Evolutionary conservation across 176 grass and related monocot species (phyloP).

Genomic region (Juncus inflexus): DNA sequence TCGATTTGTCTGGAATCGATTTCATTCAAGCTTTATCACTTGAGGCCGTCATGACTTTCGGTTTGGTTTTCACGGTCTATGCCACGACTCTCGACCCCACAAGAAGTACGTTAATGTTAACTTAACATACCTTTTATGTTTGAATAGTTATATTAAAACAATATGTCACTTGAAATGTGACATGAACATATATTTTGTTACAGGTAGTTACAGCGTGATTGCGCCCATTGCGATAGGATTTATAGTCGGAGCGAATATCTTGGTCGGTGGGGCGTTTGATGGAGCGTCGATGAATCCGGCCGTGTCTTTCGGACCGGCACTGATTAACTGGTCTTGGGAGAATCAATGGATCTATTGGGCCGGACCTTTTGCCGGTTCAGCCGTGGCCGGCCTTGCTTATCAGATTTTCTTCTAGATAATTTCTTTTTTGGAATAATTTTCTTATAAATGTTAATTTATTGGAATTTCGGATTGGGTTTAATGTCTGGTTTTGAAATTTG

Average conservation of each 20-base stretch:
- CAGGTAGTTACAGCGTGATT: constrained; percentile 31
- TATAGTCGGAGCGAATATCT: constrained; percentile 41
- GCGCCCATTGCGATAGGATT: constrained; percentile 36
- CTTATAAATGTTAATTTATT: neutral
- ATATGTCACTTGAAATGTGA: too few species aligned
- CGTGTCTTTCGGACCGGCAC: constrained; percentile 29
- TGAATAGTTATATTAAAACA: too few species aligned
- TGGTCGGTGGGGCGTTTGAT: constrained; percentile 31
- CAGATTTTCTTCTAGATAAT: constrained; percentile 14
- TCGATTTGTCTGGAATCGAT: constrained; percentile 20
- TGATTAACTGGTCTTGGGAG: constrained; percentile 32
- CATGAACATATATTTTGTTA: too few species aligned
- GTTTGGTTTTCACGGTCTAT: constrained; percentile 37
- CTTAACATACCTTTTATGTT: too few species aligned
- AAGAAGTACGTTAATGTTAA: constrained; percentile 10
- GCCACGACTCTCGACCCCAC: constrained; percentile 31
- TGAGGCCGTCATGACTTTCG: constrained; percentile 41
- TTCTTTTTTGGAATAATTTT: too few species aligned
- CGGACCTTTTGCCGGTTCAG: constrained; percentile 31
- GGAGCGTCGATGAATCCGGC: constrained; percentile 46
- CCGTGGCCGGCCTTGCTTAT: constrained; percentile 25
- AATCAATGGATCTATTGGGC: constrained; percentile 43
- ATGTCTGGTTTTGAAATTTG: too few species aligned
- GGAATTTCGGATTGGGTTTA: too few species aligned
- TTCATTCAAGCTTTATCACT: constrained; percentile 29